Percentiles rank a stretch among this genome's conserved stretches.
Evolutionary conservation across 805 yeast genomes (phyloP).

Genomic region (Starmerella scarabaei): DNA sequence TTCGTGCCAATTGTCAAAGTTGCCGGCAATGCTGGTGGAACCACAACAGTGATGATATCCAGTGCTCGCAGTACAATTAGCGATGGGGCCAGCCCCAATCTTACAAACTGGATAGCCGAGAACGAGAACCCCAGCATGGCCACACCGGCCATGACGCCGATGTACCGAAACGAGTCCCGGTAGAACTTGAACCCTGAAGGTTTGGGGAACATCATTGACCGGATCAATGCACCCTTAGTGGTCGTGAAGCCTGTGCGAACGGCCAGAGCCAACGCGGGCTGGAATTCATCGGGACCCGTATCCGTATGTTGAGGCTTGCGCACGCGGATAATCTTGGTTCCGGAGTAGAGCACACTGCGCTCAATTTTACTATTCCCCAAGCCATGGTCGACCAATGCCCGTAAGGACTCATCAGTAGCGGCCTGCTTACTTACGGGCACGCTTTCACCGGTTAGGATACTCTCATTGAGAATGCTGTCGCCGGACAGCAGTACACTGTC

Average conservation of each 20-base stretch:
- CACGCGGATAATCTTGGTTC: conserved; percentile 78
- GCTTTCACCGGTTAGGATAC: conserved; percentile 96
- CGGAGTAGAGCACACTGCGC: conserved; percentile 52
- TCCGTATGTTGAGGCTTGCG: conserved; percentile 41
- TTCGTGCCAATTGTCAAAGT: conserved; percentile 93
- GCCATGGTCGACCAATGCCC: conserved; percentile 34
- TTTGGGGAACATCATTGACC: conserved; percentile 95
- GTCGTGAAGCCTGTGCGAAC: conserved; percentile 88
- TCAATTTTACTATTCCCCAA: neutral
- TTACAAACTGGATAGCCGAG: conserved; percentile 71
- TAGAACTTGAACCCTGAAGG: conserved; percentile 90
- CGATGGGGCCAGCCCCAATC: conserved; percentile 54
- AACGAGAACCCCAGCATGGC: conserved; percentile 75
- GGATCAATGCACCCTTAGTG: conserved; percentile 82
- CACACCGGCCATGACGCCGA: conserved; percentile 82
- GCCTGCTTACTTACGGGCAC: conserved; percentile 83
- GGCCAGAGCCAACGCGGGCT: conserved; percentile 75
- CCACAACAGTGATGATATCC: conserved; percentile 90
- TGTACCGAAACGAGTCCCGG: conserved; percentile 86
- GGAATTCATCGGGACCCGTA: conserved; percentile 30
- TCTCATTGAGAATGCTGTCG: conserved; percentile 91
- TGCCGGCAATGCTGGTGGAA: conserved; percentile 98
- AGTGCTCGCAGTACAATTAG: conserved; percentile 76
- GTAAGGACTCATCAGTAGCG: conserved; percentile 47
- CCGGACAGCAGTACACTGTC: conserved; percentile 81